These are phyloP conservation scores for Daldinia sp. DNA, from an alignment of 2,329 filamentous ascomycete species.

Conservation along the genomic window DNA sequence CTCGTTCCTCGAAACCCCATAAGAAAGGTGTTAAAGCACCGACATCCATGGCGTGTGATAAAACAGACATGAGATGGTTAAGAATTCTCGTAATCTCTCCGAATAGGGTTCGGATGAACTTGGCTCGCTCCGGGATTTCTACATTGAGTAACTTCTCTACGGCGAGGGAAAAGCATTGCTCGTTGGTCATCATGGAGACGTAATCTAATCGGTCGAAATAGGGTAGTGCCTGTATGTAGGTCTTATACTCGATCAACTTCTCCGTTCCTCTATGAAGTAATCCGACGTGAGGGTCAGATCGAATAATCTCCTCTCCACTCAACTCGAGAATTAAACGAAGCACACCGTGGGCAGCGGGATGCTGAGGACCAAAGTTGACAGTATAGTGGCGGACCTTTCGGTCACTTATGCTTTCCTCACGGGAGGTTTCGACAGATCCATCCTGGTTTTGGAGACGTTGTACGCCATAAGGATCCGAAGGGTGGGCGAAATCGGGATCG, in stretches of 20 bases:
- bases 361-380: slow-evolving; percentile 99
- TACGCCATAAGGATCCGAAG: slow-evolving; percentile 63
- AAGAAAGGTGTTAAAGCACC: slow-evolving; percentile 97
- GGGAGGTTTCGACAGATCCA: slow-evolving; percentile 59
- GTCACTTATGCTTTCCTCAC: slow-evolving; percentile 63
- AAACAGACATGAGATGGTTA: slow-evolving; percentile 97
- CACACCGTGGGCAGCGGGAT: slow-evolving; percentile 98
- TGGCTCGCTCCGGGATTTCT: slow-evolving; percentile 93
- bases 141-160: slow-evolving; percentile 98
- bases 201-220: slow-evolving; percentile 99
- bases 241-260: slow-evolving; percentile 99
- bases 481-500: slow-evolving; percentile 71
- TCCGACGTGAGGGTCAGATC: slow-evolving; percentile 96
- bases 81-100: slow-evolving; percentile 93
- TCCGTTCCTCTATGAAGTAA: slow-evolving; percentile 96
- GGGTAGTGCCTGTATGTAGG: slow-evolving; percentile 95
- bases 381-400: slow-evolving; percentile 99
- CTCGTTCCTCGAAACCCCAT: slow-evolving; percentile 99
- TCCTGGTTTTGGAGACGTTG: slow-evolving; percentile 58
- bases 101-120: slow-evolving; percentile 97
- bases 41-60: slow-evolving; percentile 99
- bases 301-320: slow-evolving; percentile 96
- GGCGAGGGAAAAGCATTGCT: slow-evolving; percentile 95
- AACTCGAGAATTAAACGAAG: slow-evolving; percentile 96
- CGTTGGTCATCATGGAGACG: slow-evolving; percentile 99